Conservation (phyloP, 768 basidiomycete genomes). For the Lentinula aciculospora region DNA sequence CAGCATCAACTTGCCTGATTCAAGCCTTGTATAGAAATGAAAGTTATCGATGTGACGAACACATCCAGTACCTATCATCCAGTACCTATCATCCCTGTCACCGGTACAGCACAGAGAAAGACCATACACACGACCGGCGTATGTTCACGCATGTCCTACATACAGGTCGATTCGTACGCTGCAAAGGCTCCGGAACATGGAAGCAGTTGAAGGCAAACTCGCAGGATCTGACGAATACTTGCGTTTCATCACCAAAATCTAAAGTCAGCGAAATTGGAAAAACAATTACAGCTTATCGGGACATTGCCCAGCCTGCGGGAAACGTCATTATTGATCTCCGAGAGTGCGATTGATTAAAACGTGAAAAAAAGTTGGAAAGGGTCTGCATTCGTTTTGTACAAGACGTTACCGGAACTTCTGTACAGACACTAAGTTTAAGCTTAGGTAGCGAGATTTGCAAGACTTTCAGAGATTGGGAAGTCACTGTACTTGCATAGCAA, state of each 20-base stretch:
- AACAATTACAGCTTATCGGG: neutral
- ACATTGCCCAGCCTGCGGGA: neutral
- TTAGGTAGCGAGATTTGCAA: no score
- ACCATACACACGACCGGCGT: neutral
- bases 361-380: neutral
- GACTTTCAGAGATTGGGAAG: no score
- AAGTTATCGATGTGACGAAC: neutral
- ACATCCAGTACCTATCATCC: no score
- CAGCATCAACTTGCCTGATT: neutral
- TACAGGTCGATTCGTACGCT: neutral
- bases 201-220: neutral
- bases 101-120: neutral
- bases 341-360: no score
- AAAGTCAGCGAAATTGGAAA: neutral
- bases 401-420: no score
- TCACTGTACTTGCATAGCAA: neutral
- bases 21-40: neutral
- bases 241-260: neutral
- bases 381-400: neutral
- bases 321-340: neutral
- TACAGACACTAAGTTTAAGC: no score
- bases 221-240: no score
- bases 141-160: neutral
- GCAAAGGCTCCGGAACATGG: neutral
- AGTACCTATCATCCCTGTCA: neutral